Percentiles rank a stretch among this genome's conserved stretches.
These are phyloP conservation scores for Dendrobium nobile DNA, from an alignment of 106 monocot species.

Conservation along the genomic window DNA sequence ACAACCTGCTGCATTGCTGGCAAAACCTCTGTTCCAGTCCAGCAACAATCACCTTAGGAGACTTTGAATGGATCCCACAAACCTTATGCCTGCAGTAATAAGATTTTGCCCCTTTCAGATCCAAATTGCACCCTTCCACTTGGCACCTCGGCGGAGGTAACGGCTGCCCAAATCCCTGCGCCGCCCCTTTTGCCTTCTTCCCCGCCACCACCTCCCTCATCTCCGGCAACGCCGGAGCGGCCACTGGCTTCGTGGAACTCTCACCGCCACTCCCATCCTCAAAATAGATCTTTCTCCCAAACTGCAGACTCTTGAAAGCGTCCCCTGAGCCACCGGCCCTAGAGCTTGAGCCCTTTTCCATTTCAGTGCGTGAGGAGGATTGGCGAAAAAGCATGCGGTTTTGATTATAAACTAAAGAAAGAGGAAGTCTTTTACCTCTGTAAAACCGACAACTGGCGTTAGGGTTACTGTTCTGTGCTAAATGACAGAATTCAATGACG, in stretches of 20 bases:
- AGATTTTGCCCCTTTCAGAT: slow-evolving; percentile 28
- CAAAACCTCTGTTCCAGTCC: slow-evolving; percentile 41
- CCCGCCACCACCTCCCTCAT: background rate
- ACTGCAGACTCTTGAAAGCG: slow-evolving; percentile 8
- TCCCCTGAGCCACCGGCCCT: slow-evolving; percentile 3
- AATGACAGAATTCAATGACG: background rate
- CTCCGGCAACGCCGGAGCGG: background rate
- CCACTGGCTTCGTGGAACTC: background rate
- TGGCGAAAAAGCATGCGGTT: background rate
- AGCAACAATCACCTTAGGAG: slow-evolving; percentile 28
- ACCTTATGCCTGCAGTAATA: slow-evolving; percentile 40
- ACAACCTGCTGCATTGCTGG: slow-evolving; percentile 44
- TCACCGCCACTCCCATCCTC: background rate
- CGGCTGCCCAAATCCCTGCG: slow-evolving; percentile 3
- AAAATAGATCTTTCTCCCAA: slow-evolving; percentile 12
- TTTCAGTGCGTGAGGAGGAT: background rate
- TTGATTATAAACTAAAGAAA: background rate
- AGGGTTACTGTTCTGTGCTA: background rate
- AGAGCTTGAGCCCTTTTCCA: slow-evolving; percentile 16
- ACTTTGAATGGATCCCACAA: slow-evolving; percentile 35
- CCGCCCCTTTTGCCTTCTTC: slow-evolving; percentile 21
- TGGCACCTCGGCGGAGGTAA: slow-evolving; percentile 25
- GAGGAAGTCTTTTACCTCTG: background rate
- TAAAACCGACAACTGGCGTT: background rate
- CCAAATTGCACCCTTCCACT: slow-evolving; percentile 34